phyloP scores from a whole-genome alignment of 495 filamentous ascomycete species.

The Tuber borchii region DNA sequence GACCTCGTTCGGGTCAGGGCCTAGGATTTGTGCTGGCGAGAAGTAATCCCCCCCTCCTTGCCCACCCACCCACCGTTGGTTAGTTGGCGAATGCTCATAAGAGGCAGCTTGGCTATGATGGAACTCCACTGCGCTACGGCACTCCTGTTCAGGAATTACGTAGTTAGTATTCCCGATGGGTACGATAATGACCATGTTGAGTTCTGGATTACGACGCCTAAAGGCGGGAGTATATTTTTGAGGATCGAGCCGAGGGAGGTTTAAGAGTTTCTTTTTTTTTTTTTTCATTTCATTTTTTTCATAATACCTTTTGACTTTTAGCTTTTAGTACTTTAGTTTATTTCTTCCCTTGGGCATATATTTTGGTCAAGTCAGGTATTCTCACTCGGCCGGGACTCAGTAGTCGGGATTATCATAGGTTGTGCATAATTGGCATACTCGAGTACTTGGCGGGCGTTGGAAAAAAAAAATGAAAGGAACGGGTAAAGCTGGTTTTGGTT shows the following conservation, averaged over 20 bases:
- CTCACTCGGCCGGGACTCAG: neutral
- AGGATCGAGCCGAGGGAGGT: too few species aligned
- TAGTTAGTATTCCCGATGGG: neutral
- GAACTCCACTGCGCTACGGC: neutral
- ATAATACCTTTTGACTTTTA: neutral
- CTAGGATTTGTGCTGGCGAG: slow-evolving; percentile 18
- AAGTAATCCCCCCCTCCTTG: slow-evolving; percentile 4
- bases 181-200: neutral
- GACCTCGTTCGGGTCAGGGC: slow-evolving; percentile 14
- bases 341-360: too few species aligned
- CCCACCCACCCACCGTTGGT: too few species aligned
- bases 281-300: too few species aligned
- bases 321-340: neutral
- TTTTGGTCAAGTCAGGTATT: neutral
- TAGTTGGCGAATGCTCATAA: neutral
- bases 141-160: neutral
- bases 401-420: neutral
- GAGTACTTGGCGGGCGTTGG: neutral
- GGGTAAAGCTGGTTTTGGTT: neutral
- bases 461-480: neutral
- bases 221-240: neutral
- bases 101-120: neutral
- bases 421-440: neutral
- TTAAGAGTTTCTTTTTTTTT: too few species aligned
- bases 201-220: neutral